Base-by-base conservation (phyloP, 2,329 filamentous ascomycete species). In the Stemphylium vesicarium region DNA sequence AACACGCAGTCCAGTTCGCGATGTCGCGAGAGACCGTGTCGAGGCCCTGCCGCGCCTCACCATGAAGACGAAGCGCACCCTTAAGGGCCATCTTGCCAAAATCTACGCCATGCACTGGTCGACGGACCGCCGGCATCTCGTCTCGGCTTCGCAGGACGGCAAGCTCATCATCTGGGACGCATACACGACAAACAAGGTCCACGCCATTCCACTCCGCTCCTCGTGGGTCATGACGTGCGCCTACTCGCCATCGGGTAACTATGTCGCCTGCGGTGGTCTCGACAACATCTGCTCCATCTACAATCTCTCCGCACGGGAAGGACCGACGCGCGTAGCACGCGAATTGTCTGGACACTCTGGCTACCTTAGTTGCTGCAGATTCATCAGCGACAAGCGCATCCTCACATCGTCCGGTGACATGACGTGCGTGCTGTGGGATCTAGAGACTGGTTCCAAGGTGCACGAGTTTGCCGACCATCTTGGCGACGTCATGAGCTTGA, bases 61-160 rank as follows among this genome's bases (percentile, higher is more conserved):
- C 75, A 98, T 99, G 95, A 96, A 95, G 84, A 91, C 94, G 63
- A 95, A 96, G 82, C 90, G 92, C 72, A 97, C 93, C 45, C 84
- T 99, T 66, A 98, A 98, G 82, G 95, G 95, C 65, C 95, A 99
- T 84, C 82, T 99, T 66, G 95, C 95, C 71, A 99, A 99, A 82
- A 99, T 99, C 72, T 99, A 99, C 79, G 95, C 95, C 71, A 99
- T 99, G 95, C 95, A 99, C 83, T 99, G 95, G 95, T 98, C 95
- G 31, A 99, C 95, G 63, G 95, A 99, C 80, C 88, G 95, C 74
- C 88, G 95, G 78, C 95, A 98, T 79, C 87, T 98, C 58, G 95
- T 99, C 47, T 98, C 95, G 11, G 95, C 95, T 62, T 99, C 95
- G 68, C 95, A 99, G 80, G 95, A 99, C 73, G 95, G 95, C 77